phyloP scores from a whole-genome alignment of 257 asterid species.

The Solanum chmielewskii region DNA sequence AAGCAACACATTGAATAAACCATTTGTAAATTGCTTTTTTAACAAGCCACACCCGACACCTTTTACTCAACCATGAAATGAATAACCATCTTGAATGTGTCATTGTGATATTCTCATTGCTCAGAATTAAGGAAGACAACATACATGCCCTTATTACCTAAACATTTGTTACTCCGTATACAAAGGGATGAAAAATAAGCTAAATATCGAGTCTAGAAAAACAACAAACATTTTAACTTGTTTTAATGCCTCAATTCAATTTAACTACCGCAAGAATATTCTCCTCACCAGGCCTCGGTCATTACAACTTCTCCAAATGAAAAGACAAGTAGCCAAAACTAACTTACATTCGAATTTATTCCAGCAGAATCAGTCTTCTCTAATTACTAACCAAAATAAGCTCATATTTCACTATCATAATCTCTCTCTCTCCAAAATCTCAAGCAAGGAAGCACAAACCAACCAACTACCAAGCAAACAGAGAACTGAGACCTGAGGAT shows the following conservation, averaged over 20 bases:
- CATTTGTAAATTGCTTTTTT: neutral
- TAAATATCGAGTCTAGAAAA: neutral
- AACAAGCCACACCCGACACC: neutral
- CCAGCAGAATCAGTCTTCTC: neutral
- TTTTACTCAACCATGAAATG: neutral
- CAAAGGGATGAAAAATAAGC: neutral
- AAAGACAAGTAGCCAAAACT: neutral
- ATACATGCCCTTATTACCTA: neutral
- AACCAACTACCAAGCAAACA: neutral
- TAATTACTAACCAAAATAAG: neutral
- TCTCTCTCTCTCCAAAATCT: neutral
- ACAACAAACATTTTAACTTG: neutral
- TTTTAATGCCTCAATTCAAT: neutral
- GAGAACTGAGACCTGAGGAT: neutral
- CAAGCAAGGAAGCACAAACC: neutral
- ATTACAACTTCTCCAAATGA: neutral
- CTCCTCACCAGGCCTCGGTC: neutral
- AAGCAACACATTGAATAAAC: neutral
- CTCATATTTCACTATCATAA: neutral
- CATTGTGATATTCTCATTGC: neutral
- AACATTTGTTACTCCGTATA: neutral
- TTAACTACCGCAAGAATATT: neutral
- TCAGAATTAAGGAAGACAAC: neutral
- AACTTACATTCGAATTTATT: neutral
- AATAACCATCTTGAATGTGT: neutral